Evolutionary conservation across 2,329 filamentous ascomycete species (phyloP).

Genomic region (Pyrenophora seminiperda): DNA sequence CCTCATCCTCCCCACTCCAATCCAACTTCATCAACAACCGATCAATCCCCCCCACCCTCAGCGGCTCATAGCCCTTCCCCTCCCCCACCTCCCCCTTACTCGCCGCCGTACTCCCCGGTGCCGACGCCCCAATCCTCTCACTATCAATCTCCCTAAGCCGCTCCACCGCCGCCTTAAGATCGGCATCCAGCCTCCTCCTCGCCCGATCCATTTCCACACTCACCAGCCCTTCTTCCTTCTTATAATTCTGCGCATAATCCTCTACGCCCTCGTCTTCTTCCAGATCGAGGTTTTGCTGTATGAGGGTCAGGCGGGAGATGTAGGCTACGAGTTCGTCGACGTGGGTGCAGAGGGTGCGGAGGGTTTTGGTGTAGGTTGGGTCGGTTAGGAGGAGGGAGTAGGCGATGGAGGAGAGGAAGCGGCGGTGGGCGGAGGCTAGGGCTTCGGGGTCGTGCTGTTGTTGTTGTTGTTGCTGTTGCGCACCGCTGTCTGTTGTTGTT

Average conservation of each 20-base stretch:
- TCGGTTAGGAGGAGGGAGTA: slow-evolving; percentile 70
- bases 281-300: slow-evolving; percentile 79
- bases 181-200: slow-evolving; percentile 67
- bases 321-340: slow-evolving; percentile 83
- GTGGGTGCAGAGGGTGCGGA: slow-evolving; percentile 71
- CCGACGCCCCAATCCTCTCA: slow-evolving; percentile 46
- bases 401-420: slow-evolving; percentile 65
- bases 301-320: slow-evolving; percentile 72
- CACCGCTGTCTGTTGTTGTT: not conserved
- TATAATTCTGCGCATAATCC: slow-evolving; percentile 57
- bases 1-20: slow-evolving; percentile 51
- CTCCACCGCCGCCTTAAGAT: slow-evolving; percentile 66
- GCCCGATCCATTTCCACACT: slow-evolving; percentile 67
- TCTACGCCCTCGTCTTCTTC: slow-evolving; percentile 82
- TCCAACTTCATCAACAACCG: slow-evolving; percentile 90
- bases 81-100: slow-evolving; percentile 39
- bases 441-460: slow-evolving; percentile 79
- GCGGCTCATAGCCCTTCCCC: slow-evolving; percentile 69
- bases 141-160: slow-evolving; percentile 66
- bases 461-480: slow-evolving; percentile 1
- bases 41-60: slow-evolving; percentile 79
- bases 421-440: slow-evolving; percentile 76
- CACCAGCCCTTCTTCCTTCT: slow-evolving; percentile 73
- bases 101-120: slow-evolving; percentile 16
- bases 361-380: slow-evolving; percentile 64